Conservation (phyloP, 768 basidiomycete genomes). For the Rubroboletus pulcherrimus region DNA sequence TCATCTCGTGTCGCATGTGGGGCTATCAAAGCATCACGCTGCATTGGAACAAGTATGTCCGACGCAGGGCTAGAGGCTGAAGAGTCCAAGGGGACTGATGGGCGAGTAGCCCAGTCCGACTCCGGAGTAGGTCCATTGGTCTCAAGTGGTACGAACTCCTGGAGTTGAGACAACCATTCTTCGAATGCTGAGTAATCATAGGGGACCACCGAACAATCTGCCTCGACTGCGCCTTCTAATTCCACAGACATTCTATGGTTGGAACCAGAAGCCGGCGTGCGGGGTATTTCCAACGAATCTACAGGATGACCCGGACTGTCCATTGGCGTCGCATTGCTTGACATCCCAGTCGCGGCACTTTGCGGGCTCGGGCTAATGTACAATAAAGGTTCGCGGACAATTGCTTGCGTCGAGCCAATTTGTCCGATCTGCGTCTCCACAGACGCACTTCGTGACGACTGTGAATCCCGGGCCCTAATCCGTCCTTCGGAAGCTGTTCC, state of each 20-base stretch:
- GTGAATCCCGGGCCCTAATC: conserved; percentile 34
- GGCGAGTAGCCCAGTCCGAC: conserved; percentile 3
- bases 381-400: not conserved
- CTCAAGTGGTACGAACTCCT: conserved; percentile 38
- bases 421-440: conserved; percentile 10
- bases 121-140: conserved; percentile 6
- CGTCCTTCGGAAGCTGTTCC: conserved; percentile 4
- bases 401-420: not conserved
- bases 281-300: conserved; percentile 34
- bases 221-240: conserved; percentile 9
- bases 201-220: conserved; percentile 2
- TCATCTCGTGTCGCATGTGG: conserved; percentile 14
- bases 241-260: conserved; percentile 10
- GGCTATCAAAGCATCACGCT: not conserved
- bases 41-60: not conserved
- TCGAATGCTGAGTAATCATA: conserved; percentile 43
- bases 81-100: not conserved
- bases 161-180: conserved; percentile 50
- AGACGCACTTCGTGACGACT: conserved; percentile 29
- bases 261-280: not conserved
- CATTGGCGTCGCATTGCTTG: not conserved
- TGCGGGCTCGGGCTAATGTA: not conserved
- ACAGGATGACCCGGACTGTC: conserved; percentile 37
- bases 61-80: not conserved
- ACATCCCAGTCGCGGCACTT: not conserved